These are phyloP conservation scores for Cercis canadensis DNA, from an alignment of 306 rosid species.

Conservation along the genomic window DNA sequence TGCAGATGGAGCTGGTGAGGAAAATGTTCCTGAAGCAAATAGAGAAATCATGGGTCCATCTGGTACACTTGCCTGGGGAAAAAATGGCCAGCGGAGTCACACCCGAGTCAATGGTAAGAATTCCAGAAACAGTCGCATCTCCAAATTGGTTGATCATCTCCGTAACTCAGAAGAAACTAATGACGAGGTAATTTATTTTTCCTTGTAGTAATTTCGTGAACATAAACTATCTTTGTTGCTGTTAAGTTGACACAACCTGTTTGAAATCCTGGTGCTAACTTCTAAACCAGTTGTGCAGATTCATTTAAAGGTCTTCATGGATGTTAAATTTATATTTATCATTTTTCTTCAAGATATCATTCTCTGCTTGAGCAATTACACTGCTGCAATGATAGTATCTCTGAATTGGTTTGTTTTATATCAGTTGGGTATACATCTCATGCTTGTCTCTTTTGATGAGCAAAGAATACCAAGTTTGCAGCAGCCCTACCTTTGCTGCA, in stretches of 20 bases:
- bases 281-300: slow-evolving; percentile 9
- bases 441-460: slow-evolving; percentile 68
- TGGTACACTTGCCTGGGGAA: slow-evolving; percentile 73
- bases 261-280: slow-evolving; percentile 7
- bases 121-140: slow-evolving; percentile 55
- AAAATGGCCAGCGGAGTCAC: slow-evolving; percentile 71
- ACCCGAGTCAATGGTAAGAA: slow-evolving; percentile 61
- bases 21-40: slow-evolving; percentile 55
- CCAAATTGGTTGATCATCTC: slow-evolving; percentile 64
- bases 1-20: slow-evolving; percentile 62
- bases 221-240: slow-evolving; percentile 23
- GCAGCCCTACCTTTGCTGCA: slow-evolving; percentile 65
- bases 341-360: slow-evolving; percentile 14
- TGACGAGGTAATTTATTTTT: slow-evolving; percentile 55
- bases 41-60: slow-evolving; percentile 59
- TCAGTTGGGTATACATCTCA: slow-evolving; percentile 60
- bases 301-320: too few species aligned
- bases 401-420: slow-evolving; percentile 29
- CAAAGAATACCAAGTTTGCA: slow-evolving; percentile 59
- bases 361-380: slow-evolving; percentile 12
- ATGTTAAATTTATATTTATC: slow-evolving; percentile 8
- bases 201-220: slow-evolving; percentile 25
- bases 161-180: slow-evolving; percentile 45
- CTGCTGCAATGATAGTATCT: slow-evolving; percentile 7
- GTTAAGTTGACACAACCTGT: slow-evolving; percentile 30